Conservation (phyloP, 129 eudicot genomes). For the Centrapalus pauciflorus region DNA sequence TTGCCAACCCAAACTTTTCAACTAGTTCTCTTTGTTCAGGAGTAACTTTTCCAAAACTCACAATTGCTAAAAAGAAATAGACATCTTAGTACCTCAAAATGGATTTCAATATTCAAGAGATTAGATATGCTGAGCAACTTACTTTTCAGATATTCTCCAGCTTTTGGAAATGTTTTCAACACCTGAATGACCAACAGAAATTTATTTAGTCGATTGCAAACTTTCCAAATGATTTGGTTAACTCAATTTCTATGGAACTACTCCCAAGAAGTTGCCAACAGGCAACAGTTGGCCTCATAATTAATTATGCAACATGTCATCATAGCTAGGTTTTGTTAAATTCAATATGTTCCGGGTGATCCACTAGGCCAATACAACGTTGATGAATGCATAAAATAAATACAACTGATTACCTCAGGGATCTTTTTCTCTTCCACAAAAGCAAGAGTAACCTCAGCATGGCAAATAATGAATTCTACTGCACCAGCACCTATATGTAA, state of each 20-base stretch:
- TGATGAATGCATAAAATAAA: background rate
- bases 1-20: conserved; percentile 49
- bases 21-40: conserved; percentile 63
- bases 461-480: conserved; percentile 78
- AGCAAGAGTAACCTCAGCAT: conserved; percentile 86
- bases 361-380: background rate
- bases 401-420: conserved; percentile 56
- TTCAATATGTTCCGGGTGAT: background rate
- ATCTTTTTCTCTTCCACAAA: conserved; percentile 80
- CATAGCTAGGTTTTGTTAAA: background rate
- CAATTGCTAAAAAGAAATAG: conserved; percentile 45
- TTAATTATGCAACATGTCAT: background rate
- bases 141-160: conserved; percentile 74
- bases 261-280: background rate
- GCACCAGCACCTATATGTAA: conserved; percentile 79
- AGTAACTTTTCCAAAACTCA: conserved; percentile 82
- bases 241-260: background rate
- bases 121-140: conserved; percentile 33
- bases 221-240: background rate
- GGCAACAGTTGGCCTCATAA: background rate
- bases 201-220: background rate
- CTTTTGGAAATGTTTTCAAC: conserved; percentile 61
- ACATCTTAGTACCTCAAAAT: conserved; percentile 12
- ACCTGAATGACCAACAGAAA: conserved; percentile 43
- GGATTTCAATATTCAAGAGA: background rate